Evolutionary conservation across 108 stramenopile species (phyloP), one percentile per base, ranked within the genome.

Genomic region (Cyclotella baltica): DNA sequence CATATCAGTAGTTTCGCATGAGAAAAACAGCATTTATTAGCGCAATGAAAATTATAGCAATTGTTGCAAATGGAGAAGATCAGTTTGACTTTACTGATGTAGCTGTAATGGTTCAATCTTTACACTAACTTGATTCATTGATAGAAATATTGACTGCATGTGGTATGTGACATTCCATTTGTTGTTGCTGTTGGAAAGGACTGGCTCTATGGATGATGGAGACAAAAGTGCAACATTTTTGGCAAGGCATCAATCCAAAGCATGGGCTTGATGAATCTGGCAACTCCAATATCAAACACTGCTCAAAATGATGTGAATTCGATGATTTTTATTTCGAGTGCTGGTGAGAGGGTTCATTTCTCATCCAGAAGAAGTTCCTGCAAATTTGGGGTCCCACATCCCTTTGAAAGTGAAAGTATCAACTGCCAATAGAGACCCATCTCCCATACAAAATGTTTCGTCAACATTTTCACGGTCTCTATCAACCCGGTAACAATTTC

Each of bases 401-500:
- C 92, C 92, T 0, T 85, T 81, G 59, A 81, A 86, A 34, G 88
- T 93, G 1, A 73, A 84, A 20, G 92, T 95, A 61, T 69, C 78
- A 0, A 43, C 78, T n/a, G 59, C 20, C 30, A 47, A 64, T 34
- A 62, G 13, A 30, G 61, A 47, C 31, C 4, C 18, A 46, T 2
- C 22, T 25, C 25, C 55, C 1, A 28, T 4, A 37, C 71, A 76
- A 34, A 19, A 67, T 19, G 28, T 27, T 46, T 38, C 51, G 13
- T 67, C 47, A 56, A 31, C 46, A 33, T 59, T 61, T 40, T 71
- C 76, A 36, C 85, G 55, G 57, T 22, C 22, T 71, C 70, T 68
- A 76, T 89, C n/a, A 89, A 93, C 75, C 94, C 94, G 35, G 83
- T 86, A 31, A 78, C 85, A 15, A 95, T 95, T 77, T 87, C 94